Percentiles rank a stretch among this genome's conserved stretches.
Conservation (phyloP, 2,329 filamentous ascomycete genomes). For the Fusarium nygamai region DNA sequence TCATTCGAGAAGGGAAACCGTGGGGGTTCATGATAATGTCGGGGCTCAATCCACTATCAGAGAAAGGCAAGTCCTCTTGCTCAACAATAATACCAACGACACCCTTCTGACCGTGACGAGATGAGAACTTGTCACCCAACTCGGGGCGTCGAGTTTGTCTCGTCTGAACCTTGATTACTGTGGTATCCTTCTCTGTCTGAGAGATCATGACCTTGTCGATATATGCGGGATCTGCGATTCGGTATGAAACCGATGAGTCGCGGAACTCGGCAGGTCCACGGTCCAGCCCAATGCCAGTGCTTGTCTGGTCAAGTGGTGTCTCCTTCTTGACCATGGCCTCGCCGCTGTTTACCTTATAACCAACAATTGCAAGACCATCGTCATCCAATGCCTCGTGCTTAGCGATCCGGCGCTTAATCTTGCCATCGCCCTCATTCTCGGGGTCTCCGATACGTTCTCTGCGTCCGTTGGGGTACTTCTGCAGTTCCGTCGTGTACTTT, state of each 20-base stretch:
- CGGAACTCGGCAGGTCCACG: conserved; percentile 71
- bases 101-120: conserved; percentile 97
- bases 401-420: conserved; percentile 67
- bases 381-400: conserved; percentile 79
- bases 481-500: conserved; percentile 87
- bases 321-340: conserved; percentile 94
- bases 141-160: conserved; percentile 96
- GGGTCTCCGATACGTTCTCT: conserved; percentile 72
- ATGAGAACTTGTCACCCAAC: conserved; percentile 98
- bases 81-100: conserved; percentile 97
- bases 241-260: conserved; percentile 79
- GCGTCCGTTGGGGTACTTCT: conserved; percentile 87
- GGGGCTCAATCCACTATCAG: conserved; percentile 87
- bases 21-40: conserved; percentile 99
- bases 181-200: conserved; percentile 84
- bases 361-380: conserved; percentile 92
- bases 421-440: conserved; percentile 65
- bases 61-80: conserved; percentile 97
- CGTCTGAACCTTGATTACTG: conserved; percentile 92
- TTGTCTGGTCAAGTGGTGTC: conserved; percentile 80
- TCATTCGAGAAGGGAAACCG: conserved; percentile 99
- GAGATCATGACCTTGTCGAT: conserved; percentile 98
- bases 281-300: conserved; percentile 76
- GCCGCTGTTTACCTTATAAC: conserved; percentile 78
- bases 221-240: conserved; percentile 83